Base-by-base conservation (phyloP, 208 protist species). In the Trypanosoma caninum region DNA sequence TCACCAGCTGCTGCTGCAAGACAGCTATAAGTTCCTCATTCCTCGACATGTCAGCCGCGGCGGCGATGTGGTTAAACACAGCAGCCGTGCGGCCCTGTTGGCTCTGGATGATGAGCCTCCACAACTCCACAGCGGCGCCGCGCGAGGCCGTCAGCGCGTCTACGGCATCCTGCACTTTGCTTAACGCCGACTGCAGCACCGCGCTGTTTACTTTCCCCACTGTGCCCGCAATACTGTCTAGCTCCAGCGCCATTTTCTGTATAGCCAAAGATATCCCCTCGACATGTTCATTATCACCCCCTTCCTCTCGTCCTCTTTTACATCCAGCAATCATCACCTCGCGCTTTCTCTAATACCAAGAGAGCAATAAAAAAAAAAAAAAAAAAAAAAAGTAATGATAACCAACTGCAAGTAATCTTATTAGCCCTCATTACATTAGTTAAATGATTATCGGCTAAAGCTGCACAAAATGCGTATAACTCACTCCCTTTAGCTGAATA, bases 131-230 rank as follows among this genome's bases (percentile, higher is more conserved):
- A 8, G 22, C 30, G 22, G 59, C 41, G 1, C 28, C 23, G 11
- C 59, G 16, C 20, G 62, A 55, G 53, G 61, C 42, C 52, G 59
- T n/a, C 56, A 75, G 38, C 55, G 61, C 67, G 35, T 20, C 58
- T 54, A 66, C 28, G 3, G 71, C 48, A 6, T 78, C 65, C 67
- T 75, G 64, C 9, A 64, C 59, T 7, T 65, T 64, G 18, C 59
- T 40, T 13, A 59, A n/a, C 1, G 63, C 51, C 0, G 57, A 59
- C 35, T 48, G 59, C 23, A 80, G 51, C 33, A 80, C 67, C 27
- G 62, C 61, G 2, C 59, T 42, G 37, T 76, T 80, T 27, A 76
- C 65, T 9, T 35, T 55, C 25, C 56, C 59, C 0, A 80, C 47
- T 35, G 45, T 62, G 4, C 55, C 42, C 4, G 64, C 40, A 44